Base-by-base conservation (phyloP, 116 monocot species). In the Iris pallida region DNA sequence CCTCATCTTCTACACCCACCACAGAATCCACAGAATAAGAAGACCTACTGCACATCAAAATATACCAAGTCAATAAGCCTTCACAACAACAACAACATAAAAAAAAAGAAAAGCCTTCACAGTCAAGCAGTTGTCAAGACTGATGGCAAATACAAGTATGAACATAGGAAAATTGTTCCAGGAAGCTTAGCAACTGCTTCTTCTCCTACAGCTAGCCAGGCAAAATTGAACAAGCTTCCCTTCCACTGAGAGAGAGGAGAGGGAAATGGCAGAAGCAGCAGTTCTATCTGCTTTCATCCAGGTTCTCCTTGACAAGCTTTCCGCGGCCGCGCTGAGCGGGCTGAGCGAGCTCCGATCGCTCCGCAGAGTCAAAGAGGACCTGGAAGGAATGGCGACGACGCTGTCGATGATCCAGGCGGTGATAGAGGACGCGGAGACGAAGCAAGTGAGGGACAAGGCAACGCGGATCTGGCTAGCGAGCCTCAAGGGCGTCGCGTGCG, bases 351-450 rank as follows among this genome's bases (percentile, higher is more conserved):
- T 76, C 8, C 44, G 54, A 8, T 10, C 20, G 40, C 45, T 69
- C 20, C n/a, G 3, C 9, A 47, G 42, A 1, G 54, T 62, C 53
- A 51, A 16, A 1, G 16, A 46, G 4, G 70, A 85, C 5, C 44
- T 85, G 13, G 52, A 70, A 20, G 75, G 68, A 69, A 49, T 88
- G 17, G 16, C 71, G 14, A 62, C 64, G 20, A 84, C 65, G 16
- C 62, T 88, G 16, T 45, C 42, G 8, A 65, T 55, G 0, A 76
- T 85, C 71, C 79, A 71, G 16, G 60, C 61, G 20, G 55, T 76
- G 46, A 67, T 85, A 3, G 45, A 71, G 54, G 82, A 85, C 49
- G 80, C 80, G 0, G 89, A 89, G 56, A 66, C 46, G 8, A 70
- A 81, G 46, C 69, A 75, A 63, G 47, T 64, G 59, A 71, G 46